Base-by-base conservation (phyloP, 2,329 filamentous ascomycete genomes). In the Scopulariopsis brevicaulis region DNA sequence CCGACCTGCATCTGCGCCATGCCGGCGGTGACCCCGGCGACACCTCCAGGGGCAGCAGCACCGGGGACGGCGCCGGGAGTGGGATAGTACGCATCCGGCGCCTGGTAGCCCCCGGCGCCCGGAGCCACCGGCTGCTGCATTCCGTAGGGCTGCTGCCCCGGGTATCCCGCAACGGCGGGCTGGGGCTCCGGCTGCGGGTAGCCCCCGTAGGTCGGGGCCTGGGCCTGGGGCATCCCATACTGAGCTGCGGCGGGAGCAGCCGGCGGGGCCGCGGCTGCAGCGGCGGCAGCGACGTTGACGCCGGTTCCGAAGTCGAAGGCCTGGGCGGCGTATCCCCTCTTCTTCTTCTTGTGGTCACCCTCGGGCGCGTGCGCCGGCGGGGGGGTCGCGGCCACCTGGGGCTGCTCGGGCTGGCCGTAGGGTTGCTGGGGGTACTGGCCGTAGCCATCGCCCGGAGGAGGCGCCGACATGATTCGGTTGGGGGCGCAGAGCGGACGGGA, bases 251-350 rank as follows among this genome's bases (percentile, higher is more conserved):
- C 71, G 58, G 70, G 74, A 59, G 60, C 15, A 58, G 79, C 82
- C 40, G 77, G 82, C 56, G 70, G 70, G 59, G 70, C 74, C 35
- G 73, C 81, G 57, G 65, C 67, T 58, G 68, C 71, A 35, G 73
- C 81, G 57, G 65, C 67, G 59, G 68, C 71, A 58, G 87, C 85
- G 11, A 57, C 55, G 79, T 97, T 97, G 68, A 89, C 89, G 66
- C 93, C 94, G 55, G 83, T 81, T 55, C 89, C 90, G 66, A 97
- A 94, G 60, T 96, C 93, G 72, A 96, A 99, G 53, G 93, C 93
- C 72, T 95, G 89, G 59, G 90, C 90, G 58, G 94, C 94, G 76
- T 97, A 97, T 59, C 89, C 87, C 77, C 91, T 83, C 82, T 96
- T 96, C 83, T 96, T 96, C 77, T 91, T 91, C 71, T 82, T 85